Base-by-base conservation (phyloP, 1,284 basidiomycete species). In the Sanghuangporus weigelae region DNA sequence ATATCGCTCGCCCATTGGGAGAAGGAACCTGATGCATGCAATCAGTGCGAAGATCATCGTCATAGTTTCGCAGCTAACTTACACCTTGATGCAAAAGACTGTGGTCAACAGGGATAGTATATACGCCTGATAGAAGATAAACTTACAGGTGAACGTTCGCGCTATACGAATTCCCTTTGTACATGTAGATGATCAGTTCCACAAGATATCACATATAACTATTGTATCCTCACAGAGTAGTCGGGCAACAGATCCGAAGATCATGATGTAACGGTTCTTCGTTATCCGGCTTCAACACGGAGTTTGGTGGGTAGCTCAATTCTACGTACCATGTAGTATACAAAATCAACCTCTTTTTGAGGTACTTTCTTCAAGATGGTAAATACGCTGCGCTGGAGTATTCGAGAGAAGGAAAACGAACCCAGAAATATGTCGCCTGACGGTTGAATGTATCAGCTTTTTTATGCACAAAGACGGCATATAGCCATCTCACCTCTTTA, bases 211-310 rank as follows among this genome's bases (percentile, higher is more conserved):
- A 26, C 16, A 49, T 53, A 10, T 6, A 39, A 7, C 44, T n/a
- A 46, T n/a, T 46, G 35, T n/a, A 12, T 5, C n/a, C 51, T 51
- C 23, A 53, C 51, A 31, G 14, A 5, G 11, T 6, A 54, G 38
- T 7, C 7, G 10, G 0, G 49, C 8, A 16, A 40, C 14, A 19
- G 48, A 49, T 21, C 49, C 49, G n/a, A 60, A 42, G 35, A 60
- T 60, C 40, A 49, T 50, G 10, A 60, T 16, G 38, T 60, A 60
- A 11, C 59, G 59, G 23, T 60, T 60, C 59, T 60, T 8, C n/a
- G 16, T 10, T 53, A n/a, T 46, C 21, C 44, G 7, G 16, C 16
- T 14, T 19, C n/a, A 46, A 16, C 44, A 46, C 21, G 16, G 8
- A 16, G 44, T 46, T n/a, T 2, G 16, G 7, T 7, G 12, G 16